These are phyloP conservation scores for Neofusicoccum laricinum DNA, from an alignment of 2,329 filamentous ascomycete genomes.

Conservation along the genomic window DNA sequence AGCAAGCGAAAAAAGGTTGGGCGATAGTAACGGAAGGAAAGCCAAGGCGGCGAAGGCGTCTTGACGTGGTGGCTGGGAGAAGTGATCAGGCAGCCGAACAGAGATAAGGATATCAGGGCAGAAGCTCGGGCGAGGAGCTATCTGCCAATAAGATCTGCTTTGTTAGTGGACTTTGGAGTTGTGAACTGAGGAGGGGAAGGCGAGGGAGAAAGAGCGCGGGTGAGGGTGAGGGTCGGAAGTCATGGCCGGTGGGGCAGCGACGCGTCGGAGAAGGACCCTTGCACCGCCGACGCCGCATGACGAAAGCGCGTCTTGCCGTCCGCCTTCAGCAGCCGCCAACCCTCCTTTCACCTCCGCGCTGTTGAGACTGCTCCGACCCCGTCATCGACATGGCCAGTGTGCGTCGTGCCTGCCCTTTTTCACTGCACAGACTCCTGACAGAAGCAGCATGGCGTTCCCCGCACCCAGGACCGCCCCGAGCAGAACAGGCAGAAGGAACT, in stretches of 20 bases:
- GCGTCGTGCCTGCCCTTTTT: slow-evolving; percentile 23
- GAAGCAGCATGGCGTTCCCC: slow-evolving; percentile 76
- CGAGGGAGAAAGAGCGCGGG: background rate
- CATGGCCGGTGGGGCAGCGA: slow-evolving; percentile 8
- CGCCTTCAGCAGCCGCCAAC: background rate
- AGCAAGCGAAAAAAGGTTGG: background rate
- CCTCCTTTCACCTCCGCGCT: background rate
- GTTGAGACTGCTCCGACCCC: background rate
- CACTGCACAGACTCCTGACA: background rate
- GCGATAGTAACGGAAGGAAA: background rate
- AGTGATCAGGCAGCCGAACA: background rate
- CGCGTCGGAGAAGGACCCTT: background rate
- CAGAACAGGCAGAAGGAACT: slow-evolving; percentile 69
- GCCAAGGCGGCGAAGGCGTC: background rate
- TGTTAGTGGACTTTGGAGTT: background rate
- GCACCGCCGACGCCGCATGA: background rate
- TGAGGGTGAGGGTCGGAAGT: background rate
- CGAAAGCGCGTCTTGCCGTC: background rate
- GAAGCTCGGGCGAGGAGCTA: slow-evolving; percentile 16
- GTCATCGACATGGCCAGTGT: slow-evolving; percentile 40
- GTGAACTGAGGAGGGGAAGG: background rate
- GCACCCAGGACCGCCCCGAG: slow-evolving; percentile 62
- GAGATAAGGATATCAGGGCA: slow-evolving; percentile 11
- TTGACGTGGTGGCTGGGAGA: background rate
- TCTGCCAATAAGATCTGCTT: slow-evolving; percentile 18